Base-by-base conservation (phyloP, 1,139 yeast species). In the Saccharomycopsis phalli region DNA sequence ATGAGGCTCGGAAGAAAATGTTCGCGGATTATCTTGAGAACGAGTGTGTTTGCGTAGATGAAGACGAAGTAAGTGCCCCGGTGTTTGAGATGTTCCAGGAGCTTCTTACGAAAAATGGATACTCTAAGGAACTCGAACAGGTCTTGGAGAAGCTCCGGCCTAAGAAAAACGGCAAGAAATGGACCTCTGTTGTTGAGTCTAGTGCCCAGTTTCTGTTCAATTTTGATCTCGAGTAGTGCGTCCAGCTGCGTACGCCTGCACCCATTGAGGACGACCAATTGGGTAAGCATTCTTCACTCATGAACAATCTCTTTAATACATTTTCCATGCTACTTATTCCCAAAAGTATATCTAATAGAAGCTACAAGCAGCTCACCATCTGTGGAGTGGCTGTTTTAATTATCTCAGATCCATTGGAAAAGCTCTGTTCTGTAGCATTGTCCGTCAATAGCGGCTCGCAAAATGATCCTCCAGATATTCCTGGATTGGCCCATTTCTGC, bases 401-500 rank as follows among this genome's bases (percentile, higher is more conserved):
- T 13, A 63, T 79, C 2, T 75, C 81, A 0, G 83, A 80, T 49
- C 76, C 83, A 0, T 50, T 68, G 1, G 66, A 63, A 14, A 64
- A 63, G 6, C 40, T 60, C 0, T 71, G 72, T 1, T 62, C 79
- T 1, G 63, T 65, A 37, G 66, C 73, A 2, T 44, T 80, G 3
- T 63, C 80, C 16, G 74, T 80, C 0, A 72, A 73, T 1, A 53
- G 77, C 0, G 91, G 91, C 1, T 75, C 86, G 1, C 71, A 71
- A 51, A 63, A 69, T 39, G 88, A 81, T 50, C 80, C 82, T 1
- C 61, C 58, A 3, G 60, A 62, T 1, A 40, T 68, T 1, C 69
- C 69, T 0, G 91, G 91, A 0, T 50, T 81, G 29, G 88, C 91
- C 0, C 93, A 81, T 58, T 62, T 81, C 33, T 78, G 86, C 53